Percentiles rank a stretch among this genome's conserved stretches.
phyloP scores from a whole-genome alignment of 495 filamentous ascomycete species.

The Lasiosphaeria hispida region DNA sequence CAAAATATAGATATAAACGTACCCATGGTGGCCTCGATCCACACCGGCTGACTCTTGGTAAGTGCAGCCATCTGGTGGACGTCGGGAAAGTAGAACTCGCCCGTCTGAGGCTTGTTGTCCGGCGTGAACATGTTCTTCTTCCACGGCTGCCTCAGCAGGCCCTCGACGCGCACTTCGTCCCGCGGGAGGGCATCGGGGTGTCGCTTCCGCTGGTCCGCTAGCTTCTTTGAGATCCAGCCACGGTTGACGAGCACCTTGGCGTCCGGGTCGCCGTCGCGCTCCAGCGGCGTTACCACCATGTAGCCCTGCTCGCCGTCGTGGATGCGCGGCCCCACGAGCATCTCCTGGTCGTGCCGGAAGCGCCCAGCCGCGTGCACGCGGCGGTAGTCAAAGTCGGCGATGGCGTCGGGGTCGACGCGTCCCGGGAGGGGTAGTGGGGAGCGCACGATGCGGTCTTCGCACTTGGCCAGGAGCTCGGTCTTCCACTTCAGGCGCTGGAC shows the following conservation, averaged over 20 bases:
- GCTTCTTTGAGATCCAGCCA: slow-evolving; percentile 81
- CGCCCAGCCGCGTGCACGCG: slow-evolving; percentile 73
- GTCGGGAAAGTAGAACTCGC: slow-evolving; percentile 93
- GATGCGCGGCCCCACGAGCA: slow-evolving; percentile 90
- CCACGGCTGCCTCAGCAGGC: slow-evolving; percentile 83
- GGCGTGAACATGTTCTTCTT: slow-evolving; percentile 98
- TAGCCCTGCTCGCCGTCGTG: slow-evolving; percentile 86
- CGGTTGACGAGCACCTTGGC: slow-evolving; percentile 75
- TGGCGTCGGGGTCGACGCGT: slow-evolving; percentile 70
- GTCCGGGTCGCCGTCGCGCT: slow-evolving; percentile 50
- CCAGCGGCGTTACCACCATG: slow-evolving; percentile 86
- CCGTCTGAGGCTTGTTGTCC: slow-evolving; percentile 74
- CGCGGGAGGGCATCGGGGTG: slow-evolving; percentile 55
- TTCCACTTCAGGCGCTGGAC: slow-evolving; percentile 93
- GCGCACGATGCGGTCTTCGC: slow-evolving; percentile 83
- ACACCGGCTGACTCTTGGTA: slow-evolving; percentile 81
- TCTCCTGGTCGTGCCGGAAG: slow-evolving; percentile 86
- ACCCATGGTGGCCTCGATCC: slow-evolving; percentile 97
- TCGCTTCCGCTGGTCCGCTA: slow-evolving; percentile 60
- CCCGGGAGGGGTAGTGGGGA: slow-evolving; percentile 86
- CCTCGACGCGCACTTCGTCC: slow-evolving; percentile 73
- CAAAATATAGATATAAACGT: slow-evolving; percentile 24
- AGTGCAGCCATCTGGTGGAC: slow-evolving; percentile 87
- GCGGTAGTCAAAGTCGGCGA: slow-evolving; percentile 90
- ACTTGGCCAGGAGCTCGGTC: slow-evolving; percentile 81